Conservation (phyloP, 495 filamentous ascomycete species). For the Articulospora tetracladia region DNA sequence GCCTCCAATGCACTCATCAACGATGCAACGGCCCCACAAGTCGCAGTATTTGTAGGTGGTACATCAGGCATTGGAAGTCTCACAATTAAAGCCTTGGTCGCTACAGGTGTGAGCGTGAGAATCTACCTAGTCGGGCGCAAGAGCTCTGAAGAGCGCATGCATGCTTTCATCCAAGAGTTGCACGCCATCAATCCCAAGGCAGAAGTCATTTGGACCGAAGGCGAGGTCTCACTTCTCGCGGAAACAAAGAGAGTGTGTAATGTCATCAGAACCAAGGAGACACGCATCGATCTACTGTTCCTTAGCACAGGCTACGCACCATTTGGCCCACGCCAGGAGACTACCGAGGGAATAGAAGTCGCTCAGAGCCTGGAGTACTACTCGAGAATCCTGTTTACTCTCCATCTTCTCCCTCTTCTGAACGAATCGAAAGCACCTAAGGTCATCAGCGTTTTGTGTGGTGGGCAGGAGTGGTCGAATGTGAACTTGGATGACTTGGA, state of each 20-base stretch:
- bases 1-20: constrained; percentile 36
- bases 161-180: constrained; percentile 29
- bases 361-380: constrained; percentile 22
- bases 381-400: constrained; percentile 20
- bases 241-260: constrained; percentile 22
- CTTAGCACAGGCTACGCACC: constrained; percentile 19
- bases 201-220: constrained; percentile 19
- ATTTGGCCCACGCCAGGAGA: constrained; percentile 12
- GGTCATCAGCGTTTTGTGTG: constrained; percentile 14
- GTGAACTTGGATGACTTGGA: constrained; percentile 12
- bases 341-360: constrained; percentile 16
- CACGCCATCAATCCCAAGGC: constrained; percentile 11
- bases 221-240: constrained; percentile 18
- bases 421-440: constrained; percentile 18
- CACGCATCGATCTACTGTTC: constrained; percentile 23
- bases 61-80: constrained; percentile 35
- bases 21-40: constrained; percentile 27
- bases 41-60: constrained; percentile 30
- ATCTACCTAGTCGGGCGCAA: constrained; percentile 37
- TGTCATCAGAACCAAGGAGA: constrained; percentile 12
- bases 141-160: constrained; percentile 30
- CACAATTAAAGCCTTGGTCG: constrained; percentile 32
- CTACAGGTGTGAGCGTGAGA: constrained; percentile 5
- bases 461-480: constrained; percentile 4
- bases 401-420: constrained; percentile 21